Evolutionary conservation across 1,284 basidiomycete genomes (phyloP).

Genomic region (Sporisorium exsertum): DNA sequence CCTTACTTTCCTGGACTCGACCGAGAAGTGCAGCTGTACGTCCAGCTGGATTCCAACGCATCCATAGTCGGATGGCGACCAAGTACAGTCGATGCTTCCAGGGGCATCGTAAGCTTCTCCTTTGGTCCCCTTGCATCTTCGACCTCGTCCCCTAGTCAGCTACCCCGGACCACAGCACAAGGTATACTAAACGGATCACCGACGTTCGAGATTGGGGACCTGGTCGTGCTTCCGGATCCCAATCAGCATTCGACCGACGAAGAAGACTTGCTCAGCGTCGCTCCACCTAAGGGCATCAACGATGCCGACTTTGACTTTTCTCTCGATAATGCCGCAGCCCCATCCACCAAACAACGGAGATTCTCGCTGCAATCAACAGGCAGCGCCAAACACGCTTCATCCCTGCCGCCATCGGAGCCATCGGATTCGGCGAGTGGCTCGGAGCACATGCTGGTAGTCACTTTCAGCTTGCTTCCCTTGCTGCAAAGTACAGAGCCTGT

Average conservation of each 20-base stretch:
- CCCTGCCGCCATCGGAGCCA: slow-evolving; percentile 20
- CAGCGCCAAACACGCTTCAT: slow-evolving; percentile 15
- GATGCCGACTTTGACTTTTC: slow-evolving; percentile 44
- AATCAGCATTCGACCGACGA: slow-evolving; percentile 22
- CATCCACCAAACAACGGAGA: slow-evolving; percentile 27
- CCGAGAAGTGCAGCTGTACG: slow-evolving; percentile 31
- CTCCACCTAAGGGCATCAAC: slow-evolving; percentile 39
- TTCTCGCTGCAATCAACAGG: slow-evolving; percentile 43
- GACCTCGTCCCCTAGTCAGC: slow-evolving; percentile 6
- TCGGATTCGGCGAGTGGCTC: background rate
- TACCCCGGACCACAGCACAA: background rate
- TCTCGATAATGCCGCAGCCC: slow-evolving; percentile 23
- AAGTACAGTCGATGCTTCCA: slow-evolving; percentile 26
- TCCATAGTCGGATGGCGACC: slow-evolving; percentile 15
- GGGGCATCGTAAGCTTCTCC: slow-evolving; percentile 33
- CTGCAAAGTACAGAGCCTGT: slow-evolving; percentile 30
- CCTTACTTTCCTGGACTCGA: slow-evolving; percentile 45
- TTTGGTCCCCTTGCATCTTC: slow-evolving; percentile 9
- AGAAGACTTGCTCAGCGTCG: slow-evolving; percentile 40
- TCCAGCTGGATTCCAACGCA: slow-evolving; percentile 15
- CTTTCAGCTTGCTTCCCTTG: slow-evolving; percentile 33
- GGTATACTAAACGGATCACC: background rate
- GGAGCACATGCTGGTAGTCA: slow-evolving; percentile 16
- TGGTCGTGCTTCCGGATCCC: slow-evolving; percentile 28
- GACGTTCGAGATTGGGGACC: slow-evolving; percentile 20